phyloP scores from a whole-genome alignment of 805 yeast species.

The Metschnikowia cubensis region DNA sequence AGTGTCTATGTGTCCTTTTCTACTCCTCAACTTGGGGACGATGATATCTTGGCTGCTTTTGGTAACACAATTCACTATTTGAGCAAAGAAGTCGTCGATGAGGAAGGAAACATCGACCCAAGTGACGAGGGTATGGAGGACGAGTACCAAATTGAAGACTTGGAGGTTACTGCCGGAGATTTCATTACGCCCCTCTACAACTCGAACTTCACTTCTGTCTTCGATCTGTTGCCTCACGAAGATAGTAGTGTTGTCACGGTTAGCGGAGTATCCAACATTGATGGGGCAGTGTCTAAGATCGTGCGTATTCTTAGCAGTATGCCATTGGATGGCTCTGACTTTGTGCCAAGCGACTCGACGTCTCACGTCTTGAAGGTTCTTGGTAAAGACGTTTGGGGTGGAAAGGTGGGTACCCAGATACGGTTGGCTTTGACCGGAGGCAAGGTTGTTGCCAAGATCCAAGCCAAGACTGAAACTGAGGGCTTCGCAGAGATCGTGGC shows the following conservation, averaged over 20 bases:
- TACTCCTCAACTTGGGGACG: slow-evolving; percentile 50
- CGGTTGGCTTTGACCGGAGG: slow-evolving; percentile 52
- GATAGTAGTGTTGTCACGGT: slow-evolving; percentile 71
- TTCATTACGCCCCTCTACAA: slow-evolving; percentile 73
- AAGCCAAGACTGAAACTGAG: slow-evolving; percentile 46
- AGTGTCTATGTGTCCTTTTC: slow-evolving; percentile 73
- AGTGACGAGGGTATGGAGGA: slow-evolving; percentile 84
- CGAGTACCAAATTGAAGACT: slow-evolving; percentile 85
- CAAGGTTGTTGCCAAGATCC: slow-evolving; percentile 57
- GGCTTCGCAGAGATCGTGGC: slow-evolving; percentile 19
- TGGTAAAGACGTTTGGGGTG: slow-evolving; percentile 69
- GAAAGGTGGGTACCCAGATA: slow-evolving; percentile 49
- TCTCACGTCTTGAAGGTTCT: slow-evolving; percentile 75
- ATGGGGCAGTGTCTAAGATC: slow-evolving; percentile 48
- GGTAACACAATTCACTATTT: slow-evolving; percentile 68
- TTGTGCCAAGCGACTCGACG: slow-evolving; percentile 53
- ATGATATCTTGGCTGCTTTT: slow-evolving; percentile 42
- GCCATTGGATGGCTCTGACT: slow-evolving; percentile 72
- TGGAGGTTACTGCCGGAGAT: slow-evolving; percentile 75
- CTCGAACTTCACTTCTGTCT: slow-evolving; percentile 67
- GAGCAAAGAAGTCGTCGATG: slow-evolving; percentile 74
- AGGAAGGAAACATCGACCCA: slow-evolving; percentile 60
- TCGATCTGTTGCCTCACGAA: slow-evolving; percentile 62
- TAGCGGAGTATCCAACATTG: slow-evolving; percentile 35
- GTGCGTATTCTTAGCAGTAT: slow-evolving; percentile 43